Evolutionary conservation across 257 asterid species (phyloP), one percentile per base, ranked within the genome.

Genomic region (Jaltomata sinuosa): DNA sequence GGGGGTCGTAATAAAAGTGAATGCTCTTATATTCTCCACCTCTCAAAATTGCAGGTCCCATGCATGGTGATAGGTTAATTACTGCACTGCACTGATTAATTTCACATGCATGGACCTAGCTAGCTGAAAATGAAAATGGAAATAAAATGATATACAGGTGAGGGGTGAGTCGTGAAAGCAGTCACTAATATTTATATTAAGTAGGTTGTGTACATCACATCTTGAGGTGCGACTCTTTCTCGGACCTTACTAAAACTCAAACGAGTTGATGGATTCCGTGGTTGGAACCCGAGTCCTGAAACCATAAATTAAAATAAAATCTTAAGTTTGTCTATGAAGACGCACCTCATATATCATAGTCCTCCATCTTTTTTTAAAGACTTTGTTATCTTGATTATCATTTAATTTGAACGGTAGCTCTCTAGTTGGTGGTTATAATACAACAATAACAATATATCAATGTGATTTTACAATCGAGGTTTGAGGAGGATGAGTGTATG

Each of bases 91-190:
- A 11, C 18, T 12, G 1, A 67, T 25, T 76, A 27, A 76, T 47
- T 76, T 76, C 25, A 8, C 81, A 47, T 76, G 81, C 81, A 47
- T 76, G 81, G 81, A 27, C 61, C 81, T 47, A 76, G 18, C 18
- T 36, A 38, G 27, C 27, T 27, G 15, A 47, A 76, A 47, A 10
- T 47, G 61, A 47, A 15, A 27, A 36, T 36, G 3, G 3, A 38
- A 38, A 72, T 47, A 40, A 2, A 0, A 72, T 6, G 40, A 40
- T 21, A 42, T 34, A 21, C 38, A n/a, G 36, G 3, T 32, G 2
- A 32, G 3, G 36, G 3, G 3, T 32, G 36, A 32, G 3, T 32
- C 36, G 36, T 32, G 36, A 3, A 32, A 32, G n/a, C n/a, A n/a
- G n/a, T n/a, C n/a, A n/a, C n/a, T n/a, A n/a, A n/a, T n/a, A n/a